Base-by-base conservation (phyloP, 2,329 filamentous ascomycete species). In the Epicoccum nigrum region DNA sequence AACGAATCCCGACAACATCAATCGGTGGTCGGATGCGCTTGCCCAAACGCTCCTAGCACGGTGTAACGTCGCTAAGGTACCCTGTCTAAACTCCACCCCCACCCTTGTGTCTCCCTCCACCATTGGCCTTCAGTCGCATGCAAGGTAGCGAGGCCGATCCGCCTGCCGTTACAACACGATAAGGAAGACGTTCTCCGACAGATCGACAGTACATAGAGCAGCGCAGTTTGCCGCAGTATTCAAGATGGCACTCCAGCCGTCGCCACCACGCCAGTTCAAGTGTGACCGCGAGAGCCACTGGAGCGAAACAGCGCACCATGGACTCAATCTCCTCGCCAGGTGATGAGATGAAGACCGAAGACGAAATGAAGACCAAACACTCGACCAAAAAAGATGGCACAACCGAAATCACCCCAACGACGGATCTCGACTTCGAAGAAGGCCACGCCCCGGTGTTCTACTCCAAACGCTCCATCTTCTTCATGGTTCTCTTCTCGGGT, bases 401-500 rank as follows among this genome's bases (percentile, higher is more conserved):
- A n/a, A 46, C 42, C 33, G 31, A 46, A 20, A 37, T 38, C 8
- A n/a, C 42, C 11, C 37, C 37, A 13, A 37, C 42, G 2, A 37
- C 37, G 11, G 38, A 46, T 19, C 25, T 51, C 27, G 43, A 51
- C 12, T 46, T 46, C 7, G 61, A 63, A 32, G 57, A 64, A 28
- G 59, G 51, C 40, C 50, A 48, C 2, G 52, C 54, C 11, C 54
- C 56, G 7, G 35, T 58, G 17, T 19, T 65, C 5, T 68, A 67
- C 48, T 65, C 60, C 49, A 72, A 69, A 30, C 39, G 54, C 3
- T 71, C 66, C 9, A 61, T 70, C 20, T 65, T 63, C 54, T 58
- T 72, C 38, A 72, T 71, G 63, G 59, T 71, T 3, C 51, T 73
- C 11, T 72, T 70, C 45, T 71, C 69, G 12, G 69, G 67, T 12